Evolutionary conservation across 2,329 filamentous ascomycete species (phyloP).

Genomic region (Sordariomycetes sp.): DNA sequence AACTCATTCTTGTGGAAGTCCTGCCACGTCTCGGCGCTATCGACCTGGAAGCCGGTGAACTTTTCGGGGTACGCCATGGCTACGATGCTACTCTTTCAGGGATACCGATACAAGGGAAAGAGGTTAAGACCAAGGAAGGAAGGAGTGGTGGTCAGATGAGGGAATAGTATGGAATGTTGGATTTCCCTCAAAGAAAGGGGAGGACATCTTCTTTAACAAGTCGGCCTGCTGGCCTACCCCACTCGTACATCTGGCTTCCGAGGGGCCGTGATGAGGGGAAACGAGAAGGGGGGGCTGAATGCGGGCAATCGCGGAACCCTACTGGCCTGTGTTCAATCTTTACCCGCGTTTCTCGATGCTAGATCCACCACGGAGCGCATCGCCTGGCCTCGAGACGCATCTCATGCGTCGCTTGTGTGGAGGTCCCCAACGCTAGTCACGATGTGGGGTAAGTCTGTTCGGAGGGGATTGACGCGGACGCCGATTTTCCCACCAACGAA

Average conservation of each 20-base stretch:
- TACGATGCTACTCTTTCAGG: not conserved
- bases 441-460: not conserved
- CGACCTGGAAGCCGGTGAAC: constrained; percentile 48
- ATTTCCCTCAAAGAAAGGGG: not conserved
- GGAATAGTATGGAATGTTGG: not conserved
- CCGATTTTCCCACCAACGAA: constrained; percentile 3
- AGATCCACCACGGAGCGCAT: not conserved
- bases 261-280: not conserved
- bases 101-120: not conserved
- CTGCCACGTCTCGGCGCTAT: constrained; percentile 36
- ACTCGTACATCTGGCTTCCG: not conserved
- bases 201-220: too few relatives aligned
- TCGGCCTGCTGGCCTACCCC: not conserved
- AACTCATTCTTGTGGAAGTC: constrained; percentile 62
- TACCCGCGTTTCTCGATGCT: not conserved
- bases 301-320: not conserved
- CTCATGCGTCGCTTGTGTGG: not conserved
- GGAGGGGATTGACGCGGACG: not conserved
- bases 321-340: not conserved
- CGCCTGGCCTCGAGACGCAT: not conserved
- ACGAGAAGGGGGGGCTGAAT: not conserved
- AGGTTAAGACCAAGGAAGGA: not conserved
- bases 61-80: constrained; percentile 42
- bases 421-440: not conserved
- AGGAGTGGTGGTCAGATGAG: not conserved